A percentile compares a stretch with the other conserved stretches of the same genome.
Conservation (phyloP, 225 moss, liverwort and hornwort genomes). For the Polytrichum formosum region DNA sequence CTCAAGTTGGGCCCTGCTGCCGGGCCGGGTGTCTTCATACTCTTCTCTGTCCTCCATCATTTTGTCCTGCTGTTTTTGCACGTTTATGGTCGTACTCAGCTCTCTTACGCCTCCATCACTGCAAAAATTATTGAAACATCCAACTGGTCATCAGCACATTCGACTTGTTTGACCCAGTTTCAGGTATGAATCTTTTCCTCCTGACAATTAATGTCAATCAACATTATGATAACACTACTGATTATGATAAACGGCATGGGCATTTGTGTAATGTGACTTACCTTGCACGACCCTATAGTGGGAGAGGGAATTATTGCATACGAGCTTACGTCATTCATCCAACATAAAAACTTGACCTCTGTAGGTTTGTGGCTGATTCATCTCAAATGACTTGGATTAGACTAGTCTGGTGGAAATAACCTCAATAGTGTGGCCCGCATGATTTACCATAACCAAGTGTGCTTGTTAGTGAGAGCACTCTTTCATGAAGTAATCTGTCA, state of each 20-base stretch:
- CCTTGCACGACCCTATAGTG: not conserved
- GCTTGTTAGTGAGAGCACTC: too few relatives aligned
- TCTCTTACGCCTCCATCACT: constrained; percentile 21
- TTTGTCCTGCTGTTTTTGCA: not conserved
- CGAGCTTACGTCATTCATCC: too few relatives aligned
- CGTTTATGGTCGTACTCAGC: constrained; percentile 6
- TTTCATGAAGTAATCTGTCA: too few relatives aligned
- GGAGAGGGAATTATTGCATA: not conserved
- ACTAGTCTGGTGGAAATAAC: too few relatives aligned
- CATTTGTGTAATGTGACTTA: not conserved
- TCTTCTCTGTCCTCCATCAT: not conserved
- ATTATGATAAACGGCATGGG: not conserved
- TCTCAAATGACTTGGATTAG: too few relatives aligned
- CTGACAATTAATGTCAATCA: not conserved
- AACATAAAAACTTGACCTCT: too few relatives aligned
- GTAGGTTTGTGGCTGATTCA: too few relatives aligned
- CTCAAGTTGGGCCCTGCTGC: not conserved
- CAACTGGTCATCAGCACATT: not conserved
- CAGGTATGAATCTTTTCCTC: not conserved
- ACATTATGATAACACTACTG: not conserved
- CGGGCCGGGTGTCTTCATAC: not conserved
- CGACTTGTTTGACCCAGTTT: not conserved
- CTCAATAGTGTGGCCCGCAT: too few relatives aligned
- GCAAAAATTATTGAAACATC: not conserved
- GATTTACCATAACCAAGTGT: too few relatives aligned